Base-by-base conservation (phyloP, 225 moss, liverwort and hornwort genomes). In the Takakia lepidozioides region DNA sequence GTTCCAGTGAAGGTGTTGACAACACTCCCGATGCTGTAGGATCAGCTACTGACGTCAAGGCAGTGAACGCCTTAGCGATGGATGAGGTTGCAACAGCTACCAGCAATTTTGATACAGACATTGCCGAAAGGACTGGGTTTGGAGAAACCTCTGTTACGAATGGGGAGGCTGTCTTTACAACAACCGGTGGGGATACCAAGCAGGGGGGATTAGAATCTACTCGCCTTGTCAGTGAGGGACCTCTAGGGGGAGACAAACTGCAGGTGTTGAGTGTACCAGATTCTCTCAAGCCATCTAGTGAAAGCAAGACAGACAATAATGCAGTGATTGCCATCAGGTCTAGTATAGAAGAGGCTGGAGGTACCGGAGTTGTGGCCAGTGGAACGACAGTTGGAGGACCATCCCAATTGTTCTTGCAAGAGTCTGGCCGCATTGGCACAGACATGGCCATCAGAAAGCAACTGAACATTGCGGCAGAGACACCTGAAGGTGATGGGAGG, bases 1-100 rank as follows among this genome's bases (percentile, higher is more conserved):
- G n/a, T n/a, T n/a, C n/a, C 30, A 15, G 18, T 17, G 67, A 46
- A 7, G 39, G 22, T 43, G 68, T 55, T 39, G 50, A 64, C 21
- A 67, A 67, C 37, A 54, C 60, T n/a, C 50, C 55, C 11, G 57
- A 68, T 30, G 56, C 38, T 20, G 54, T 64, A 57, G 38, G 68
- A 53, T 44, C 66, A 63, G 44, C 51, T 62, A 48, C 44, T 19
- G 32, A 32, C 11, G 32, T 32, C 11, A 7, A 6, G 7, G 76
- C 67, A 9, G 28, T 38, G 2, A 56, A 13, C 45, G 61, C 22
- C 15, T 2, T 27, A 3, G 41, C 17, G 10, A 20, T 36, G 47
- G 57, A 58, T 36, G 35, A 27, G 27, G 29, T 46, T 17, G 28
- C 55, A 2, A 55, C 55, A 27, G 55, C 55, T 41, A 55, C 42